A percentile compares a stretch with the other conserved stretches of the same genome.
phyloP scores from a whole-genome alignment of 768 basidiomycete genomes.

The Rhodosporidiobolus sp. region DNA sequence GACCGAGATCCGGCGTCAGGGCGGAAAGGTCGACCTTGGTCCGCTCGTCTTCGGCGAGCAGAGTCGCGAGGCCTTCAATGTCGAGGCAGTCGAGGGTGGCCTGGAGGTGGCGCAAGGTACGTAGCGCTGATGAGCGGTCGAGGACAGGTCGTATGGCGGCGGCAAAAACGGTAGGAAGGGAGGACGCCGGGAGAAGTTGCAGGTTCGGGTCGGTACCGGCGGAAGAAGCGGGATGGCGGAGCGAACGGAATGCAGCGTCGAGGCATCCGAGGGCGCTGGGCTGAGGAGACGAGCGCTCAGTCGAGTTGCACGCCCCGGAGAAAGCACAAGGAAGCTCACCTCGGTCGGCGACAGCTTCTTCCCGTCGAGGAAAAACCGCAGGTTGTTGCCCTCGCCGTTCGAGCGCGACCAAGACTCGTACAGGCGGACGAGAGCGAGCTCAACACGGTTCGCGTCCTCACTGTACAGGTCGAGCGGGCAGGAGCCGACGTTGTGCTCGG shows the following conservation, averaged over 20 bases:
- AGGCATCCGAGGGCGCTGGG: not conserved
- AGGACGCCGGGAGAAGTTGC: not conserved
- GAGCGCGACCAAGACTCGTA: constrained; percentile 70
- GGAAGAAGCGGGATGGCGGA: no score
- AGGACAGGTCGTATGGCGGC: constrained; percentile 57
- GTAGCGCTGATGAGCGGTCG: constrained; percentile 59
- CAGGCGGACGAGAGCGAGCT: constrained; percentile 64
- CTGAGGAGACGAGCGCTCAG: not conserved
- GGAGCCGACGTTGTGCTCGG: constrained; percentile 52
- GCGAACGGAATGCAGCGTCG: not conserved
- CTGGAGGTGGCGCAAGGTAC: constrained; percentile 62
- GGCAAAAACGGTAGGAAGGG: constrained; percentile 48
- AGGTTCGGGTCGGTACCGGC: no score
- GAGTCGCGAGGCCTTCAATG: constrained; percentile 67
- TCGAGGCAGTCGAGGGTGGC: constrained; percentile 74
- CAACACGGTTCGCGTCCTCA: constrained; percentile 59
- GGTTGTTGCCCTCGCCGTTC: constrained; percentile 70
- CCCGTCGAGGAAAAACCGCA: constrained; percentile 73
- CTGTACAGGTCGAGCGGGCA: constrained; percentile 93
- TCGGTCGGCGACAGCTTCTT: constrained; percentile 25
- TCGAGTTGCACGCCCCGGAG: not conserved
- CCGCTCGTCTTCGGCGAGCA: constrained; percentile 34
- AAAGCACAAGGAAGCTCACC: not conserved
- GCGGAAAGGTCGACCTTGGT: not conserved
- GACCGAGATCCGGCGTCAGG: constrained; percentile 3